A percentile compares a stretch with the other conserved stretches of the same genome.
phyloP scores from a whole-genome alignment of 352 stramenopile genomes.

The Stramenopiles sp. region DNA sequence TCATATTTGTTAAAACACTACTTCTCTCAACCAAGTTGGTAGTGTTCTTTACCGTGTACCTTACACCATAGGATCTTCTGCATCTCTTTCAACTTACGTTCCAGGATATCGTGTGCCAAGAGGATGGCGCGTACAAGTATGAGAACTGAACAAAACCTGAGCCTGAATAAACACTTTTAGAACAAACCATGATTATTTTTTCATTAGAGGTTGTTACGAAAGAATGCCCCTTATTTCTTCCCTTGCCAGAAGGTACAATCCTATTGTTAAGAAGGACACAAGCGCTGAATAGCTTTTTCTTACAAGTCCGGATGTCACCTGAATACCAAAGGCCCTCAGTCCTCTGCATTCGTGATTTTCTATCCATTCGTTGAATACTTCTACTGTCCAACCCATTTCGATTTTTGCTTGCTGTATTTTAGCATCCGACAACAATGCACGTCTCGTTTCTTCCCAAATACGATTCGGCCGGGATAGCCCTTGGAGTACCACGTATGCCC shows the following conservation, averaged over 20 bases:
- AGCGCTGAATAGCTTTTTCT: not conserved
- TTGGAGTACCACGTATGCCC: not conserved
- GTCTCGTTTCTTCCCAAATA: slow-evolving; percentile 10
- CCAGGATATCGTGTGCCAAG: no score
- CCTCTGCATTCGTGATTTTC: slow-evolving; percentile 9
- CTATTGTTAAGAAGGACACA: not conserved
- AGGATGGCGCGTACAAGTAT: no score
- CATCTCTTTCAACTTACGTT: no score
- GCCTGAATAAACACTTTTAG: no score
- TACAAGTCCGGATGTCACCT: not conserved
- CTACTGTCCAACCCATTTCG: not conserved
- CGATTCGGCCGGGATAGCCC: not conserved
- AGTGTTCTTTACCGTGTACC: no score
- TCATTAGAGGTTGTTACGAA: no score
- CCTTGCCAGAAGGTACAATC: not conserved
- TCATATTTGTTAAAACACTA: no score
- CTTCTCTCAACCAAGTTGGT: no score
- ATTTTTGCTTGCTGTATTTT: slow-evolving; percentile 10
- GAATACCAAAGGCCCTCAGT: not conserved
- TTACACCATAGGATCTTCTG: no score
- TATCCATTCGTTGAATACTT: slow-evolving; percentile 8
- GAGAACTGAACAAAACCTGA: no score
- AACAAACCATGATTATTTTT: no score
- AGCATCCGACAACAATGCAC: not conserved
- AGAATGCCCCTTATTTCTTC: slow-evolving; percentile 1